phyloP scores from a whole-genome alignment of 257 asterid genomes.

The Nicotiana sylvestris region DNA sequence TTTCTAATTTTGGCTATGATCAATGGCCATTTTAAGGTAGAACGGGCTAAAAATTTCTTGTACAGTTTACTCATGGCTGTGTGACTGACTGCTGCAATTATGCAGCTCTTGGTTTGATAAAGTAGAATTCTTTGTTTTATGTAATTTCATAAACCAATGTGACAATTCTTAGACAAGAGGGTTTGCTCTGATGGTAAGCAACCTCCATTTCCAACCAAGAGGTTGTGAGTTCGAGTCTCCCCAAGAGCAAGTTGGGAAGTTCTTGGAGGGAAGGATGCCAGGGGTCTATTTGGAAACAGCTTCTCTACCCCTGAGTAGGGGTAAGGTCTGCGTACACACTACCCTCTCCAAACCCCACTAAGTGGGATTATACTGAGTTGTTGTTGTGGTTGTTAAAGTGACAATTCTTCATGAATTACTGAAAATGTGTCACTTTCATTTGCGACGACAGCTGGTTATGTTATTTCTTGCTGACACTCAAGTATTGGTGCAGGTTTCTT shows the following conservation, averaged over 20 bases:
- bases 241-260: too few relatives aligned
- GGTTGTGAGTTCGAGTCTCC: too few relatives aligned
- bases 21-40: neutral
- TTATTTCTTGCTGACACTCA: slow-evolving; percentile 15
- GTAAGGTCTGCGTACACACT: too few relatives aligned
- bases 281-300: too few relatives aligned
- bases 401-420: neutral
- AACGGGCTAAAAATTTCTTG: neutral
- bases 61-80: neutral
- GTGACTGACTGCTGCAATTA: neutral
- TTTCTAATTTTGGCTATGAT: neutral
- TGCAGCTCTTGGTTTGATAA: neutral
- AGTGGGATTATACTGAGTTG: too few relatives aligned
- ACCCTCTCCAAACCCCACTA: too few relatives aligned
- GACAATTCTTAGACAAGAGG: neutral
- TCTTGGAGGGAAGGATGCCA: too few relatives aligned
- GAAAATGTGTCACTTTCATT: neutral
- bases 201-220: too few relatives aligned
- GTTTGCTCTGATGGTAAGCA: too few relatives aligned
- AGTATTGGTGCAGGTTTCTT: slow-evolving; percentile 61
- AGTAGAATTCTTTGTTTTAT: neutral
- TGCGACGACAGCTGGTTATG: neutral
- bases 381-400: too few relatives aligned
- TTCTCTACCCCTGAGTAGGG: too few relatives aligned
- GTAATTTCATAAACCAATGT: neutral